Conservation (phyloP, 768 basidiomycete species). For the Sporobolomyces phaffii region DNA sequence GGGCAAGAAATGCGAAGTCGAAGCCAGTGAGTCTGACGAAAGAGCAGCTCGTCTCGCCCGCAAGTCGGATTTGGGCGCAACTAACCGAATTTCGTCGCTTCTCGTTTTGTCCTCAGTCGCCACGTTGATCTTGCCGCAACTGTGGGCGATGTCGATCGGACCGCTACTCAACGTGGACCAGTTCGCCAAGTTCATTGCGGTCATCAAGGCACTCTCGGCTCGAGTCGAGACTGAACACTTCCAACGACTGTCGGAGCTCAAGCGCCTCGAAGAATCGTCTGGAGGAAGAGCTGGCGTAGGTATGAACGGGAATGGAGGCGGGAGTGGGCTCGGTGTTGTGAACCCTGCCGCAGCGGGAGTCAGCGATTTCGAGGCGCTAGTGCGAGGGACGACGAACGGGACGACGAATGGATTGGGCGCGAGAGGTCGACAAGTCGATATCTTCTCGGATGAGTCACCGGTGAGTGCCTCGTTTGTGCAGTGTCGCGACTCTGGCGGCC, state of each 20-base stretch:
- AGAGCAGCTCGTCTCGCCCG: too few relatives aligned
- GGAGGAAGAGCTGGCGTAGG: background rate
- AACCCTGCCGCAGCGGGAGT: conserved; percentile 46
- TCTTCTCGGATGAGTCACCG: conserved; percentile 30
- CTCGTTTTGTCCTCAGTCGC: conserved; percentile 83
- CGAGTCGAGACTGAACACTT: conserved; percentile 89
- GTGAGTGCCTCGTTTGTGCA: background rate
- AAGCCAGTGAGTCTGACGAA: conserved; percentile 42
- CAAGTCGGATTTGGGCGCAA: too few relatives aligned
- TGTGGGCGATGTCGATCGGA: conserved; percentile 95
- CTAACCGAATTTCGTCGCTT: too few relatives aligned
- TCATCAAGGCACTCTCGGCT: conserved; percentile 54
- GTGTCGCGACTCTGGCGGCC: background rate
- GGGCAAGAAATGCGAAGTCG: conserved; percentile 41
- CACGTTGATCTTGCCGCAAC: conserved; percentile 75
- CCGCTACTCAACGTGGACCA: conserved; percentile 54
- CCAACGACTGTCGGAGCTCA: conserved; percentile 86
- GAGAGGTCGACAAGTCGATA: conserved; percentile 20
- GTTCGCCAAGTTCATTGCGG: conserved; percentile 77
- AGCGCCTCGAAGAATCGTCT: conserved; percentile 66
- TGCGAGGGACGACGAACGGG: conserved; percentile 48
- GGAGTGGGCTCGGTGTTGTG: conserved; percentile 48
- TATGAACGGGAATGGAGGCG: background rate
- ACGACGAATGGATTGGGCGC: conserved; percentile 17
- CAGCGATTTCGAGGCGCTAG: conserved; percentile 80